Evolutionary conservation across 2,329 filamentous ascomycete species (phyloP).

Genomic region (Trichoderma endophyticum): DNA sequence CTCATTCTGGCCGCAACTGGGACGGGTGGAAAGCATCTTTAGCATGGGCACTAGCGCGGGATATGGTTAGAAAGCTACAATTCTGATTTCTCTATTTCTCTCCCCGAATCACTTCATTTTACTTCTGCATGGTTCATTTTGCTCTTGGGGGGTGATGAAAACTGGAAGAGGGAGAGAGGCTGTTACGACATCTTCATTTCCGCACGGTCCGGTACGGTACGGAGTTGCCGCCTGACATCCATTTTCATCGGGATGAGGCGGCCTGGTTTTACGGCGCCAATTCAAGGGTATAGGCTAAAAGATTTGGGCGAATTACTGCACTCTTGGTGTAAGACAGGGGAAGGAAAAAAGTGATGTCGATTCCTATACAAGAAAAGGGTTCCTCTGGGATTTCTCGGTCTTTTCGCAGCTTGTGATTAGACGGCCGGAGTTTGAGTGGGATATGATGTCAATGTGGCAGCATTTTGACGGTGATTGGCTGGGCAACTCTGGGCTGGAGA

Average conservation of each 20-base stretch:
- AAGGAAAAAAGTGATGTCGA: background rate
- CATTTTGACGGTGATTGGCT: background rate
- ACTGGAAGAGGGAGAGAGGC: background rate
- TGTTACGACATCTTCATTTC: background rate
- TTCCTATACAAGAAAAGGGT: background rate
- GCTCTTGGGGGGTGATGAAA: background rate
- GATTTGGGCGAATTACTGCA: background rate
- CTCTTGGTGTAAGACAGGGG: background rate
- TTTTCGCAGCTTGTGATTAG: background rate
- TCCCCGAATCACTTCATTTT: background rate
- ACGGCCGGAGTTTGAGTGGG: background rate
- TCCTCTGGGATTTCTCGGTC: background rate
- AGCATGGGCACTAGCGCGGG: constrained; percentile 15
- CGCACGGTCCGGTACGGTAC: background rate
- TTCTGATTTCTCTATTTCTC: background rate
- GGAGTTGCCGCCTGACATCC: background rate
- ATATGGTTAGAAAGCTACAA: constrained; percentile 14
- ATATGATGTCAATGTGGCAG: constrained; percentile 6
- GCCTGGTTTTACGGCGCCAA: background rate
- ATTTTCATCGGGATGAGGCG: background rate
- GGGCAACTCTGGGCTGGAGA: background rate
- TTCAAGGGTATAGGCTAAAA: background rate
- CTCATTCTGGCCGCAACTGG: constrained; percentile 1
- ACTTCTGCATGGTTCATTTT: background rate
- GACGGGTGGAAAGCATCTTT: constrained; percentile 2